A percentile compares a stretch with the other conserved stretches of the same genome.
Conservation (phyloP, 352 stramenopile species). For the Elongisporangium undulatum region DNA sequence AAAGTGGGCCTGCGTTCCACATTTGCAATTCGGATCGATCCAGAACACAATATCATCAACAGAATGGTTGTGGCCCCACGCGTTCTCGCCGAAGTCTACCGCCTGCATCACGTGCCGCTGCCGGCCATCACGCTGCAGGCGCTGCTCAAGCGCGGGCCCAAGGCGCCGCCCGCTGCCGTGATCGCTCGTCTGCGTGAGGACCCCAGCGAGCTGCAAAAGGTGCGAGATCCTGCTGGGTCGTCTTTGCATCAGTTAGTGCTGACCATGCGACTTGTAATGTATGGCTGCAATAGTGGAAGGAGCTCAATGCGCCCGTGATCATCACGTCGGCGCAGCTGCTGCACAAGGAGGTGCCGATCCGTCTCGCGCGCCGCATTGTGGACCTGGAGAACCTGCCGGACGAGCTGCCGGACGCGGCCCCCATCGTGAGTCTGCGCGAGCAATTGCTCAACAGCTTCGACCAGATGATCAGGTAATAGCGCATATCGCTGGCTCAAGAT, state of each 20-base stretch:
- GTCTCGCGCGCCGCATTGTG: constrained; percentile 73
- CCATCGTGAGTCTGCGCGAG: constrained; percentile 61
- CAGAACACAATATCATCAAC: no score
- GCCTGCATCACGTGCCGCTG: constrained; percentile 76
- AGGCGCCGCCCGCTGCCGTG: constrained; percentile 30
- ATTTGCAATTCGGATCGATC: not conserved
- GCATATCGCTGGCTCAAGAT: not conserved
- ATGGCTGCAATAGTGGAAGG: constrained; percentile 32
- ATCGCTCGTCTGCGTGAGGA: constrained; percentile 48
- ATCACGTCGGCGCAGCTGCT: constrained; percentile 76
- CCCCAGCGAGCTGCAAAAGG: constrained; percentile 33
- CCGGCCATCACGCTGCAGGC: constrained; percentile 77
- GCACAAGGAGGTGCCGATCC: constrained; percentile 77
- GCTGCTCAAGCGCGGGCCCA: constrained; percentile 62
- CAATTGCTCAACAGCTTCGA: constrained; percentile 71
- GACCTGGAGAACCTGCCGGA: constrained; percentile 80
- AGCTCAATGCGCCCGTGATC: constrained; percentile 62
- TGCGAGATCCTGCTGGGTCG: constrained; percentile 2
- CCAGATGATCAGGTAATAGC: constrained; percentile 35
- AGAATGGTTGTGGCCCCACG: constrained; percentile 41
- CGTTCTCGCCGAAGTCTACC: constrained; percentile 78
- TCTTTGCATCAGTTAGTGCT: no score
- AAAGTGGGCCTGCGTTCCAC: not conserved
- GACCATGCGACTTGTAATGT: no score
- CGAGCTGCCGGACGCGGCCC: constrained; percentile 47